These are phyloP conservation scores for Diplodia corticola DNA, from an alignment of 2,329 filamentous ascomycete species.

Conservation along the genomic window DNA sequence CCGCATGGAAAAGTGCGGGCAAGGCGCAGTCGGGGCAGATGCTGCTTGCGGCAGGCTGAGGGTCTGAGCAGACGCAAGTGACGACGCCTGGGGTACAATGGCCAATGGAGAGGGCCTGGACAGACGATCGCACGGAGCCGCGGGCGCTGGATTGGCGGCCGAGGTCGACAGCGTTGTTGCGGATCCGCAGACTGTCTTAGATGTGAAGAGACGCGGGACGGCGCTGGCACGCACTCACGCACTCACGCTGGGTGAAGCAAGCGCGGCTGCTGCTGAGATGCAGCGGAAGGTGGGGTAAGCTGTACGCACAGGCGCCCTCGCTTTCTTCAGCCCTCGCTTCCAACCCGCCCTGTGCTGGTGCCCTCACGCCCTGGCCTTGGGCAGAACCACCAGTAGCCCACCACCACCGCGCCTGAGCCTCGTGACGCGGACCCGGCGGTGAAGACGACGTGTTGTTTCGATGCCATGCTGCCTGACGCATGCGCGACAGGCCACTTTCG, in stretches of 20 bases:
- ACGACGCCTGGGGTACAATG: not conserved
- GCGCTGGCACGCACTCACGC: too few relatives aligned
- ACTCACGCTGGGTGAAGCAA: not conserved
- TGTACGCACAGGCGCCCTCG: not conserved
- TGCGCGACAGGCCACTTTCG: not conserved
- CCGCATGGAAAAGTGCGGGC: not conserved
- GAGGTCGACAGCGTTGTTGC: not conserved
- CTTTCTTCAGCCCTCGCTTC: slow-evolving; percentile 7
- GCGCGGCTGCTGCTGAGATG: not conserved
- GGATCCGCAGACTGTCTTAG: not conserved
- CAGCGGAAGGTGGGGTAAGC: slow-evolving; percentile 14
- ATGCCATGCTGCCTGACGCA: slow-evolving; percentile 15
- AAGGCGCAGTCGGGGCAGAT: slow-evolving; percentile 2
- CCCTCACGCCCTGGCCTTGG: slow-evolving; percentile 3
- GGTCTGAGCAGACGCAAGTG: not conserved
- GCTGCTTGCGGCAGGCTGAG: not conserved
- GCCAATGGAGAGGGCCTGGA: not conserved
- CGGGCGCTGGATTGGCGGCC: not conserved
- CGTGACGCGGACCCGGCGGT: slow-evolving; percentile 15
- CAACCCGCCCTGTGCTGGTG: not conserved
- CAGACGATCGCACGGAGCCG: not conserved
- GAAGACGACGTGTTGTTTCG: not conserved
- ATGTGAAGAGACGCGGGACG: not conserved
- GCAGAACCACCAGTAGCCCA: slow-evolving; percentile 5
- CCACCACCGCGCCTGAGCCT: slow-evolving; percentile 6